phyloP scores from a whole-genome alignment of 192 early-diverging fungal species.

The Diversispora epigaea region DNA sequence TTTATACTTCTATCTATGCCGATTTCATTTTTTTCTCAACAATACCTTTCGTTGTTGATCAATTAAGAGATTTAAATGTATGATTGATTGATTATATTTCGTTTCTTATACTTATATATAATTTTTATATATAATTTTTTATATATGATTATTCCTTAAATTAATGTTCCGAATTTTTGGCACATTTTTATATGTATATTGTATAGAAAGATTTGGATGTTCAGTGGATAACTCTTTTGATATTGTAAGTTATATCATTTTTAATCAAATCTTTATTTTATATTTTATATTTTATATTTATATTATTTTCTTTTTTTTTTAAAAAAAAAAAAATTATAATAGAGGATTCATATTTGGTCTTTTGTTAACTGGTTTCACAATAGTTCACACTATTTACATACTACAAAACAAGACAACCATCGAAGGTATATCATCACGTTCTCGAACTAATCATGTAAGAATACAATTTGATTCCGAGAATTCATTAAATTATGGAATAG shows the following conservation, averaged over 20 bases:
- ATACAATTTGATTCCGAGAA: conserved; percentile 32
- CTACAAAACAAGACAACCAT: conserved; percentile 57
- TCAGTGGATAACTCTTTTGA: conserved; percentile 10
- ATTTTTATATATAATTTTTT: not conserved
- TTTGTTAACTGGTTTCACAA: conserved; percentile 51
- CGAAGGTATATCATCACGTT: conserved; percentile 33
- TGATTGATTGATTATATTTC: not conserved
- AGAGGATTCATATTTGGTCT: conserved; percentile 43
- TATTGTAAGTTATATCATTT: conserved; percentile 15
- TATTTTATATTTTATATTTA: not conserved
- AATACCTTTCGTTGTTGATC: conserved; percentile 32
- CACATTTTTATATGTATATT: conserved; percentile 9
- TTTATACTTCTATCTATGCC: conserved; percentile 33
- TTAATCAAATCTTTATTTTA: not conserved
- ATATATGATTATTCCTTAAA: not conserved
- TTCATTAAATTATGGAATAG: conserved; percentile 35
- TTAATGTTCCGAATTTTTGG: too few relatives aligned
- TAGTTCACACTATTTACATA: conserved; percentile 49
- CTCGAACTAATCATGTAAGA: conserved; percentile 4
- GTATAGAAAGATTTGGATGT: conserved; percentile 31
- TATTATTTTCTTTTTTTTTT: not conserved
- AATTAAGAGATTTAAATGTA: conserved; percentile 15
- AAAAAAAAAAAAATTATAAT: not conserved
- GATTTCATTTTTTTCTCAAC: conserved; percentile 34
- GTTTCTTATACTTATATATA: not conserved